Conservation (phyloP, 768 basidiomycete species). For the Saitozyma podzolica region DNA sequence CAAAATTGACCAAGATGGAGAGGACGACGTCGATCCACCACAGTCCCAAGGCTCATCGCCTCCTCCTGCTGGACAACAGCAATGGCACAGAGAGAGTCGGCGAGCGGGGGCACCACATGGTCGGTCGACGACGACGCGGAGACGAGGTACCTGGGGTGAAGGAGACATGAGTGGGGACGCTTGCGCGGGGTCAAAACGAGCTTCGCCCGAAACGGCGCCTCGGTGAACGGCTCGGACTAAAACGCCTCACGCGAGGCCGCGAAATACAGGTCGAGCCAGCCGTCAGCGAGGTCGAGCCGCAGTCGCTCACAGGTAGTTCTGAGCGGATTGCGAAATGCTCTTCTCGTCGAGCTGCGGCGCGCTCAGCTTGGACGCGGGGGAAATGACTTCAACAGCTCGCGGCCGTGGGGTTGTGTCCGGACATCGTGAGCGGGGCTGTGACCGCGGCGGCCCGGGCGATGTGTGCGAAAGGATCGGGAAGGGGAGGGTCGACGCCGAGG, state of each 20-base stretch:
- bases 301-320: conserved; percentile 35
- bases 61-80: conserved; percentile 23
- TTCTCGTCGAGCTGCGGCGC: conserved; percentile 10
- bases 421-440: too few relatives aligned
- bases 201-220: conserved; percentile 27
- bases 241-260: conserved; percentile 16
- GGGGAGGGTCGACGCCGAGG: too few relatives aligned
- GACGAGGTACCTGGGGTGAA: conserved; percentile 35
- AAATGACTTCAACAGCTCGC: too few relatives aligned
- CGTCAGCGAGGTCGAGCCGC: too few relatives aligned
- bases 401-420: too few relatives aligned
- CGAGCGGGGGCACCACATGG: conserved; percentile 26
- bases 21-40: conserved; percentile 70
- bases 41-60: conserved; percentile 57
- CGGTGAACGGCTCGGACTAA: conserved; percentile 21
- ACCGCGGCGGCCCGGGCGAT: too few relatives aligned
- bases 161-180: conserved; percentile 30
- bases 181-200: conserved; percentile 8
- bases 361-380: too few relatives aligned
- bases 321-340: conserved; percentile 22
- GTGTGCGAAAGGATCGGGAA: too few relatives aligned
- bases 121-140: conserved; percentile 31
- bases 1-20: conserved; percentile 64
- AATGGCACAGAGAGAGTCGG: conserved; percentile 25
- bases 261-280: conserved; percentile 28